Evolutionary conservation across 2,329 filamentous ascomycete genomes (phyloP).

Genomic region (Aspergillus pseudoviridinutans): DNA sequence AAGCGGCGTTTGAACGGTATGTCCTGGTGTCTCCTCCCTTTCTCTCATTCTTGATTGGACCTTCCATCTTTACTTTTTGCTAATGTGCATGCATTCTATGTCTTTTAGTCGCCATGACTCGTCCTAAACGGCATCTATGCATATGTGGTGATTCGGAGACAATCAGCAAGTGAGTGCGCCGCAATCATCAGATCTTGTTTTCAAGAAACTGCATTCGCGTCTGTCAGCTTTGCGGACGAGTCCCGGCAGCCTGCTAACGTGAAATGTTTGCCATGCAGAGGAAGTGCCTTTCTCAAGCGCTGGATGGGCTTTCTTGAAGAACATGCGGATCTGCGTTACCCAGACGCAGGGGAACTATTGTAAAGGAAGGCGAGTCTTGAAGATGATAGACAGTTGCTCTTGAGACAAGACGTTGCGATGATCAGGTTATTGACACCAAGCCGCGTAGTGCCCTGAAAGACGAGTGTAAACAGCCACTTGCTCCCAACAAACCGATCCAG

Average conservation of each 20-base stretch:
- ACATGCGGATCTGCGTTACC: slow-evolving; percentile 83
- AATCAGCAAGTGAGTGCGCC: slow-evolving; percentile 68
- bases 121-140: slow-evolving; percentile 83
- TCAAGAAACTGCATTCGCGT: neutral
- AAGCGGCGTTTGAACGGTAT: slow-evolving; percentile 88
- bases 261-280: slow-evolving; percentile 50
- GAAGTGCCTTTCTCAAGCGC: slow-evolving; percentile 75
- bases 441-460: neutral
- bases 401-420: neutral
- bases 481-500: neutral
- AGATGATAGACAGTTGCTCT: neutral
- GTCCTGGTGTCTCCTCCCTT: slow-evolving; percentile 24
- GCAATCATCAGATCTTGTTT: neutral
- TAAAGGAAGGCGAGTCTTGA: slow-evolving; percentile 7
- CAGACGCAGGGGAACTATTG: slow-evolving; percentile 52
- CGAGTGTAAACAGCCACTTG: neutral
- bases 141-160: slow-evolving; percentile 94
- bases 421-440: neutral
- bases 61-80: neutral
- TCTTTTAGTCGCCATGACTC: slow-evolving; percentile 84
- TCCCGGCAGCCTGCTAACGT: neutral
- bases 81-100: neutral
- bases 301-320: slow-evolving; percentile 95
- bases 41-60: neutral
- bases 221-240: neutral